Conservation (phyloP, 768 basidiomycete species). For the Phanerochaete sordida region DNA sequence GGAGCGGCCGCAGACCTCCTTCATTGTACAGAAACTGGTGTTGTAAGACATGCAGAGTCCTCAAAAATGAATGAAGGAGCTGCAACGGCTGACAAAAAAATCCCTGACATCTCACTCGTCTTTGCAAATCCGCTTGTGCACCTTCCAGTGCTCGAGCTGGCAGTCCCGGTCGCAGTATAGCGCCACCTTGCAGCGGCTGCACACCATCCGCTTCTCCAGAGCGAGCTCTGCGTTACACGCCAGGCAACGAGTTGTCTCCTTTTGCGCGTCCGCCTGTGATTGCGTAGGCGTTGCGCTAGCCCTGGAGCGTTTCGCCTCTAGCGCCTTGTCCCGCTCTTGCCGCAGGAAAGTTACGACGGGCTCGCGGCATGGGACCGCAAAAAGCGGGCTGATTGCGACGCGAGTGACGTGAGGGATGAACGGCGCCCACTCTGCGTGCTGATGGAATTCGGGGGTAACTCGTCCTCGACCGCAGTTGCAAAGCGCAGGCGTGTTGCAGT, state of each 20-base stretch:
- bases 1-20: too few species aligned
- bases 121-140: neutral
- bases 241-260: neutral
- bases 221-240: neutral
- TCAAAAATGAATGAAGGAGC: too few species aligned
- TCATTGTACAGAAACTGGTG: too few species aligned
- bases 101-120: too few species aligned
- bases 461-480: slow-evolving; percentile 51
- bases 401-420: slow-evolving; percentile 44
- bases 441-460: slow-evolving; percentile 36
- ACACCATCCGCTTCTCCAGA: neutral
- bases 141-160: slow-evolving; percentile 6
- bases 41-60: too few species aligned
- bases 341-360: too few species aligned
- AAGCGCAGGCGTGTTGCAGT: slow-evolving; percentile 40
- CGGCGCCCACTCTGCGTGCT: slow-evolving; percentile 30
- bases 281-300: neutral
- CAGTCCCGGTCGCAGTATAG: slow-evolving; percentile 5
- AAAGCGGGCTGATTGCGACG: slow-evolving; percentile 50
- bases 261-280: neutral
- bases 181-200: slow-evolving; percentile 5
- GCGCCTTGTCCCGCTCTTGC: too few species aligned
- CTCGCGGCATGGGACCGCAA: slow-evolving; percentile 48
- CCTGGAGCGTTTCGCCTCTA: neutral
- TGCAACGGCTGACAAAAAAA: too few species aligned